These are phyloP conservation scores for Nannizziopsis barbatae DNA, from an alignment of 2,329 filamentous ascomycete genomes.

Conservation along the genomic window DNA sequence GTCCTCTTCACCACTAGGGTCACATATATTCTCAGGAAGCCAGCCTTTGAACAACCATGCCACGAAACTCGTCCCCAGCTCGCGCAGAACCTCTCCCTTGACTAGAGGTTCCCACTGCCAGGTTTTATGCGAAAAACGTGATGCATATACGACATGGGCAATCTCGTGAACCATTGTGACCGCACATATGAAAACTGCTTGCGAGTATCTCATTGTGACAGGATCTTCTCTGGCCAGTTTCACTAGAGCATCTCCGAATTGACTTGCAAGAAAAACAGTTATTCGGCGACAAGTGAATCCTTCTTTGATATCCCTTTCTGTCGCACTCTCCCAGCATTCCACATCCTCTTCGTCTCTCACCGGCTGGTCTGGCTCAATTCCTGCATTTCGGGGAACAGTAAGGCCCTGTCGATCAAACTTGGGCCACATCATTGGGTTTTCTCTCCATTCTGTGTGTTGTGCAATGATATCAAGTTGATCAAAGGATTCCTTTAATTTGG, in stretches of 20 bases:
- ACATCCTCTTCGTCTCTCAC: conserved; percentile 9
- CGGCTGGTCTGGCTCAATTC: conserved; percentile 9
- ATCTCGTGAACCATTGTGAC: conserved; percentile 11
- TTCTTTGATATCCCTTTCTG: conserved; percentile 2
- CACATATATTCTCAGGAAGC: conserved; percentile 12
- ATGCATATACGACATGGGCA: conserved; percentile 6
- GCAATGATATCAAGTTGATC: conserved; percentile 6
- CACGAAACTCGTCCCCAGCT: conserved; percentile 12
- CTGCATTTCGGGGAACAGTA: conserved; percentile 4
- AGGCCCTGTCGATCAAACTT: conserved; percentile 6
- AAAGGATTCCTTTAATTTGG: conserved; percentile 3
- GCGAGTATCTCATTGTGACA: conserved; percentile 8
- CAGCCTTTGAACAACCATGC: conserved; percentile 12
- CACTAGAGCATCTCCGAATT: conserved; percentile 6
- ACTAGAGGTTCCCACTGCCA: conserved; percentile 10
- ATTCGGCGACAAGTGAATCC: conserved; percentile 2
- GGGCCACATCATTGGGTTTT: conserved; percentile 9
- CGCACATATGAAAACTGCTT: conserved; percentile 12
- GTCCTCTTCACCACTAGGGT: conserved; percentile 4
- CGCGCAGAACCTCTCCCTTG: conserved; percentile 6
- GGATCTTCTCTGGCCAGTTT: background rate
- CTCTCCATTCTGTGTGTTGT: conserved; percentile 11
- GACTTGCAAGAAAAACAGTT: conserved; percentile 10
- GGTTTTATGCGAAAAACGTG: conserved; percentile 6
- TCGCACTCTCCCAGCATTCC: conserved; percentile 7